A percentile compares a stretch with the other conserved stretches of the same genome.
phyloP scores from a whole-genome alignment of 2,329 filamentous ascomycete genomes.

The Fusarium buharicum region DNA sequence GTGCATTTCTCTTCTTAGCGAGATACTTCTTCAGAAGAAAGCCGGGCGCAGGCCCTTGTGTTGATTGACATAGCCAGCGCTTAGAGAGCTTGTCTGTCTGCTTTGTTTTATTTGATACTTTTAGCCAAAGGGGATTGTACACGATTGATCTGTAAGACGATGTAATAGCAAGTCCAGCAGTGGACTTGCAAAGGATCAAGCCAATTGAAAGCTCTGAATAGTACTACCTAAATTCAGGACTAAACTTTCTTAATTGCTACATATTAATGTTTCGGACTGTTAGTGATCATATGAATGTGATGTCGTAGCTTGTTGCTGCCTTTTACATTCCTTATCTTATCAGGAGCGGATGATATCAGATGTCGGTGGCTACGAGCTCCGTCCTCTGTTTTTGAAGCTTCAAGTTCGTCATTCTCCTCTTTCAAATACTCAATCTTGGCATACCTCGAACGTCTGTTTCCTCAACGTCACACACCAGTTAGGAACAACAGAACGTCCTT shows the following conservation, averaged over 20 bases:
- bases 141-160: background rate
- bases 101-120: conserved; percentile 6
- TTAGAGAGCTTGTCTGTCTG: conserved; percentile 18
- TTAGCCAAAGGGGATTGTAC: background rate
- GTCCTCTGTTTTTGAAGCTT: conserved; percentile 24
- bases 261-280: too few relatives aligned
- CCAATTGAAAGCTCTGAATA: too few relatives aligned
- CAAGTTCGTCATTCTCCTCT: conserved; percentile 17
- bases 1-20: conserved; percentile 24
- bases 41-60: conserved; percentile 39
- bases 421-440: background rate
- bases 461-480: too few relatives aligned
- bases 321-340: conserved; percentile 43
- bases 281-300: background rate
- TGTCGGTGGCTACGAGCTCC: conserved; percentile 28
- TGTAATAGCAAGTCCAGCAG: background rate
- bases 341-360: conserved; percentile 44
- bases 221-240: background rate
- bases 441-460: background rate
- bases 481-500: background rate
- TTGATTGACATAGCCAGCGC: conserved; percentile 20
- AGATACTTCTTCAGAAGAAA: conserved; percentile 36
- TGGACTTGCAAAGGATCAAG: too few relatives aligned
- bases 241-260: background rate
- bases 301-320: conserved; percentile 41